Percentiles rank a stretch among this genome's conserved stretches.
These are phyloP conservation scores for Tetrapisispora nanseiensis DNA, from an alignment of 805 yeast genomes.

Conservation along the genomic window DNA sequence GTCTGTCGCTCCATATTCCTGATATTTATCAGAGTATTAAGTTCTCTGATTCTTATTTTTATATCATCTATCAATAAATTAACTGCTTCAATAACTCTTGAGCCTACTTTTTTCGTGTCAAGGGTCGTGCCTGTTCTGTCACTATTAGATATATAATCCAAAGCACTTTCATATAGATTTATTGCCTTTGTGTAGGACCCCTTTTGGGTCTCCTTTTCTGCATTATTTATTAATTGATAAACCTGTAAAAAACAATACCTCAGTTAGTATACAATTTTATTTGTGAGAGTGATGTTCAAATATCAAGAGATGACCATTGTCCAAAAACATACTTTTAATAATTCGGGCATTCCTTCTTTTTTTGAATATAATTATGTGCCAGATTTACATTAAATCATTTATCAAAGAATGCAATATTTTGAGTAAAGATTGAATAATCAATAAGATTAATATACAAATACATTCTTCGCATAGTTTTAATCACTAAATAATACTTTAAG, in stretches of 20 bases:
- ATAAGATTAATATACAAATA: no score
- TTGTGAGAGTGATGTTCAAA: no score
- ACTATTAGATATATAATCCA: slow-evolving; percentile 2
- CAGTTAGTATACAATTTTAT: no score
- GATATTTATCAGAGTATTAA: slow-evolving; percentile 17
- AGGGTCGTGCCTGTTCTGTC: neutral
- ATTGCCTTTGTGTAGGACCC: slow-evolving; percentile 23
- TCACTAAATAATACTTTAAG: no score
- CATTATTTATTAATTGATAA: slow-evolving; percentile 42
- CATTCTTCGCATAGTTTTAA: no score
- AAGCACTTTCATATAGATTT: slow-evolving; percentile 4
- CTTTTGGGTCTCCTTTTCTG: slow-evolving; percentile 39
- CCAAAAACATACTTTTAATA: slow-evolving; percentile 1
- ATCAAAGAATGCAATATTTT: no score
- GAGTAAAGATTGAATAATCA: no score
- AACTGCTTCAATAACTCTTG: slow-evolving; percentile 6
- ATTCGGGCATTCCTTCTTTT: neutral
- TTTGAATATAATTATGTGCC: neutral
- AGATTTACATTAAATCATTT: no score
- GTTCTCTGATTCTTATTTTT: slow-evolving; percentile 25
- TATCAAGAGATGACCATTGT: no score
- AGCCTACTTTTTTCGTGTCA: neutral
- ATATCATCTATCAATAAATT: slow-evolving; percentile 18
- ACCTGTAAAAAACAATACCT: slow-evolving; percentile 25
- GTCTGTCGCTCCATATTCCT: slow-evolving; percentile 1